These are phyloP conservation scores for Pochonia chlamydosporia DNA, from an alignment of 2,329 filamentous ascomycete genomes.

Conservation along the genomic window DNA sequence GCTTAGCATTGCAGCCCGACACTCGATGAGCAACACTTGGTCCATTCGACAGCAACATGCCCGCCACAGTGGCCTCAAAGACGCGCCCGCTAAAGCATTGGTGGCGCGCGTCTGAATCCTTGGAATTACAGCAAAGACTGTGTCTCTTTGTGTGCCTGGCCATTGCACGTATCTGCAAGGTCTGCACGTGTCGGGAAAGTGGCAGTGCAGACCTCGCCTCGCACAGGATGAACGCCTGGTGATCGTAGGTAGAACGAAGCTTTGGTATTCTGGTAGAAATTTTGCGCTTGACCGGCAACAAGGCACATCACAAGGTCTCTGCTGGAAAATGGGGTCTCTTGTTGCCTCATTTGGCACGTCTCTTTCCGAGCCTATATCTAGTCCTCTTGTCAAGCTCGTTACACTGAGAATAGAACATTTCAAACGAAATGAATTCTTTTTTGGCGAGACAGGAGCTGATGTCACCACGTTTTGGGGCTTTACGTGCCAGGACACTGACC, in stretches of 20 bases:
- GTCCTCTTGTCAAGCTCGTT: neutral
- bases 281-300: too few relatives aligned
- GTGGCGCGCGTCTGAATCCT: neutral
- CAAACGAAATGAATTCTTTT: neutral
- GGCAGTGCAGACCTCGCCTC: neutral
- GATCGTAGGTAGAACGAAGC: neutral
- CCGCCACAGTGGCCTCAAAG: neutral
- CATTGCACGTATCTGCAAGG: conserved; percentile 2
- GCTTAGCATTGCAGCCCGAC: neutral
- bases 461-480: neutral
- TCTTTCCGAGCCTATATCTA: neutral
- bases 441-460: neutral
- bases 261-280: neutral
- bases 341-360: neutral
- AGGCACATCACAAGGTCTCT: too few relatives aligned
- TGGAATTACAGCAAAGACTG: conserved; percentile 1
- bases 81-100: conserved; percentile 3
- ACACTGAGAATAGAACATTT: neutral
- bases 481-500: neutral
- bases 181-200: conserved; percentile 5
- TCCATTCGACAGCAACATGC: neutral
- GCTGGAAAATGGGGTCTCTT: neutral
- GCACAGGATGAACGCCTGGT: conserved; percentile 1
- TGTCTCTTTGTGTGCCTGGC: neutral
- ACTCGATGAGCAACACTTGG: neutral